Percentiles rank a stretch among this genome's conserved stretches.
phyloP scores from a whole-genome alignment of 1,284 basidiomycete genomes.

The Papiliotrema terrestris region DNA sequence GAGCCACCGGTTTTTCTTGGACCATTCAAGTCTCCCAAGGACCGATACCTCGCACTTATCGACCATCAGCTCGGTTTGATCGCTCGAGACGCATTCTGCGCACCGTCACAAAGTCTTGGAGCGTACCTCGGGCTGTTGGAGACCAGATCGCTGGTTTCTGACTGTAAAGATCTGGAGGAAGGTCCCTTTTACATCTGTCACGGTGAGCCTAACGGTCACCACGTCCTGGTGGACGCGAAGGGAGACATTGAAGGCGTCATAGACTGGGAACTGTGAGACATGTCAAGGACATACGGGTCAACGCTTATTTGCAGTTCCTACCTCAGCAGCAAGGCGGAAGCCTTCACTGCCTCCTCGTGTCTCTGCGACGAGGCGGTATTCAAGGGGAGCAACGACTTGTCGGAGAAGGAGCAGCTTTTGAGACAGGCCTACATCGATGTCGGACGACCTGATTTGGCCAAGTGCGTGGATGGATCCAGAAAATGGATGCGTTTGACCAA shows the following conservation, averaged over 20 bases:
- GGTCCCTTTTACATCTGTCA: neutral
- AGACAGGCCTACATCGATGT: neutral
- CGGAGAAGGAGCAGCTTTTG: no score
- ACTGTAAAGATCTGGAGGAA: neutral
- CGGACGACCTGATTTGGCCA: neutral
- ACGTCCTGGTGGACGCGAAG: no score
- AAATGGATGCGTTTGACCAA: neutral
- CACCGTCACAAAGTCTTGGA: no score
- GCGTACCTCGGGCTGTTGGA: no score
- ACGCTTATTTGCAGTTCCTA: neutral
- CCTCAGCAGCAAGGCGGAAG: neutral
- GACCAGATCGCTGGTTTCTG: no score
- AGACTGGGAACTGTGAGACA: no score
- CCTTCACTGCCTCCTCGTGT: neutral
- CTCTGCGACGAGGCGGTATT: no score
- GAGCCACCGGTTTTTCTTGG: neutral
- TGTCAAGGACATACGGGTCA: neutral
- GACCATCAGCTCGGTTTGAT: no score
- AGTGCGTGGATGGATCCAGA: neutral
- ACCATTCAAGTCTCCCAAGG: neutral
- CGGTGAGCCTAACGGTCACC: no score
- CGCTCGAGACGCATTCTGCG: no score
- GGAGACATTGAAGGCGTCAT: no score
- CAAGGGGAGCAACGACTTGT: no score
- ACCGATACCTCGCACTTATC: neutral